A percentile compares a stretch with the other conserved stretches of the same genome.
Evolutionary conservation across 257 asterid genomes (phyloP).

Genomic region (Penstemon newberryi): DNA sequence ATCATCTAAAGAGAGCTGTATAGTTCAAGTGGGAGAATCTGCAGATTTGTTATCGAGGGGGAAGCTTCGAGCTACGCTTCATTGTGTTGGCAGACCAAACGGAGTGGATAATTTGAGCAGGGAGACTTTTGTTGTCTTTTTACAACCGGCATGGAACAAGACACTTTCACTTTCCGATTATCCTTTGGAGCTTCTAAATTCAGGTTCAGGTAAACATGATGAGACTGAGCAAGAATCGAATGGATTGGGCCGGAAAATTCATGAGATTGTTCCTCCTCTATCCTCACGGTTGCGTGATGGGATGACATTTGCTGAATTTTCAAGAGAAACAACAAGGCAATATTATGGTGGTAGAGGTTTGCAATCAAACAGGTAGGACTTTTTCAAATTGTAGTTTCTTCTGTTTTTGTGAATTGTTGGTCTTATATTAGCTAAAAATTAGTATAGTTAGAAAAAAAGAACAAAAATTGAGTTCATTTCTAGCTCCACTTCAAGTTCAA

Average conservation of each 20-base stretch:
- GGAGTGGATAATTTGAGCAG: conserved; percentile 61
- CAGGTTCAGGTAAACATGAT: conserved; percentile 21
- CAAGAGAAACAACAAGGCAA: conserved; percentile 75
- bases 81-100: conserved; percentile 61
- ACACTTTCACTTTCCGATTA: conserved; percentile 59
- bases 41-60: conserved; percentile 81
- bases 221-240: conserved; percentile 22
- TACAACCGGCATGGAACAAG: conserved; percentile 90
- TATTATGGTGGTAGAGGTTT: conserved; percentile 79
- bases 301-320: conserved; percentile 88
- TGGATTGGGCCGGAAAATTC: conserved; percentile 39
- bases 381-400: conserved; percentile 13
- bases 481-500: neutral
- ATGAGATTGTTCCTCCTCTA: conserved; percentile 64
- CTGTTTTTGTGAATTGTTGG: too few species aligned
- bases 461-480: neutral
- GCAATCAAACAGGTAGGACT: conserved; percentile 63
- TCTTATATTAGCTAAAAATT: neutral
- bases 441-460: neutral
- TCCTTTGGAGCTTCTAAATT: conserved; percentile 39
- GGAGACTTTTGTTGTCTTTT: conserved; percentile 78
- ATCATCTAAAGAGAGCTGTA: conserved; percentile 59
- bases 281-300: conserved; percentile 63
- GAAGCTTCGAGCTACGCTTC: conserved; percentile 82
- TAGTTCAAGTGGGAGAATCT: conserved; percentile 90